Base-by-base conservation (phyloP, 352 stramenopile genomes). In the Phytophthora europaea region DNA sequence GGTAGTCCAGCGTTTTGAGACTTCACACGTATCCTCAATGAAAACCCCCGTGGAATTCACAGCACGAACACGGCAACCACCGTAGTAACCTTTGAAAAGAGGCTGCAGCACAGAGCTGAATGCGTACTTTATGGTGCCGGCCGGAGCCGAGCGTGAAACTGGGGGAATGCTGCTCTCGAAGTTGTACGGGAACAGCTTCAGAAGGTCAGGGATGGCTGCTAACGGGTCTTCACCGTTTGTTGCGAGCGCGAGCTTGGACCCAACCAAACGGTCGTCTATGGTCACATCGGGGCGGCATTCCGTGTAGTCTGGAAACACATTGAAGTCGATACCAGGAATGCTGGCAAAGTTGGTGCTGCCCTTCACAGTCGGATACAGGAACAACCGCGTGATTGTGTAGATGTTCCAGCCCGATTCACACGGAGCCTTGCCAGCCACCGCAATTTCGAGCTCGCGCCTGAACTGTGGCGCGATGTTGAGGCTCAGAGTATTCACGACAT, bases 311-410 rank as follows among this genome's bases (percentile, higher is more conserved):
- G 67, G 72, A 31, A 79, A 79, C 3, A 79, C 58, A 43, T 65
- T 79, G 28, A 73, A 76, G 26, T 79, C 72, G 20, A 75, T 75
- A 9, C 67, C 72, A 16, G 72, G 67, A 52, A 79, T 79, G n/a
- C 61, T 76, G 3, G 67, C 61, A 48, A 70, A 79, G 26, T 73
- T 71, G 43, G 26, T 28, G 20, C 61, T 79, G 1, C 70, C 65
- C 34, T 70, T 75, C 12, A 64, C 58, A 22, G 56, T 52, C 57
- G 70, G 67, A 54, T 76, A 79, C 67, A 69, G 58, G 51, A 65
- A 79, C 48, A 63, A 20, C 23, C 68, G 43, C 15, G 61, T 67
- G 31, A 75, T 75, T 0, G 61, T 75, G 62, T 75, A 75, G 22
- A 75, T 75, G 16, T 75, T 75, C 68, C 68, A 75, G 8, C 54